phyloP scores from a whole-genome alignment of 495 filamentous ascomycete species.

The Aspergillus indologenus region DNA sequence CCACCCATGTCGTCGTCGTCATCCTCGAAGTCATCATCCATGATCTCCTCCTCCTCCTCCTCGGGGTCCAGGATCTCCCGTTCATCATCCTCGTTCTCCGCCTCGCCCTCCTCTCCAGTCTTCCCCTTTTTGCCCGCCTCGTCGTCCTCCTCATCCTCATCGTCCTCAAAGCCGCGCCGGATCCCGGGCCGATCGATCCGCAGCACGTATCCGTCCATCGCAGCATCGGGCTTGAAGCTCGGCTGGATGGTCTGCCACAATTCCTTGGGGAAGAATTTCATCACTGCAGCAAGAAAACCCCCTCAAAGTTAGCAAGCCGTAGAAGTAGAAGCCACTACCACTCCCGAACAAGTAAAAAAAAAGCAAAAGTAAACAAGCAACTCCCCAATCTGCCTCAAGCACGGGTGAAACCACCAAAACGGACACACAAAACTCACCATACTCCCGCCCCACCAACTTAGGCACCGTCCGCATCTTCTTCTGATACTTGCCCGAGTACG shows the following conservation, averaged over 20 bases:
- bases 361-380: no score
- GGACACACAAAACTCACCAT: constrained; percentile 36
- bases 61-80: constrained; percentile 40
- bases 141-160: constrained; percentile 43
- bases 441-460: constrained; percentile 46
- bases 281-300: constrained; percentile 29
- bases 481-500: constrained; percentile 54
- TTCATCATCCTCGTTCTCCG: constrained; percentile 31
- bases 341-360: not conserved
- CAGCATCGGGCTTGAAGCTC: constrained; percentile 37
- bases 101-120: constrained; percentile 35
- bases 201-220: constrained; percentile 30
- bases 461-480: constrained; percentile 52
- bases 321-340: not conserved
- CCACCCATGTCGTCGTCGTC: constrained; percentile 57
- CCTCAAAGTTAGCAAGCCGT: not conserved
- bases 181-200: constrained; percentile 22
- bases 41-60: constrained; percentile 50
- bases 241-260: constrained; percentile 52
- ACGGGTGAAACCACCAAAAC: not conserved
- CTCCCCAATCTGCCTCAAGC: no score
- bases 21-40: constrained; percentile 55
- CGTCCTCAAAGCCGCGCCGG: constrained; percentile 46
- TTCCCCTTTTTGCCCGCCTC: constrained; percentile 25
- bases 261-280: constrained; percentile 57